Base-by-base conservation (phyloP, 2,329 filamentous ascomycete genomes). In the Parafenestella ontariensis region DNA sequence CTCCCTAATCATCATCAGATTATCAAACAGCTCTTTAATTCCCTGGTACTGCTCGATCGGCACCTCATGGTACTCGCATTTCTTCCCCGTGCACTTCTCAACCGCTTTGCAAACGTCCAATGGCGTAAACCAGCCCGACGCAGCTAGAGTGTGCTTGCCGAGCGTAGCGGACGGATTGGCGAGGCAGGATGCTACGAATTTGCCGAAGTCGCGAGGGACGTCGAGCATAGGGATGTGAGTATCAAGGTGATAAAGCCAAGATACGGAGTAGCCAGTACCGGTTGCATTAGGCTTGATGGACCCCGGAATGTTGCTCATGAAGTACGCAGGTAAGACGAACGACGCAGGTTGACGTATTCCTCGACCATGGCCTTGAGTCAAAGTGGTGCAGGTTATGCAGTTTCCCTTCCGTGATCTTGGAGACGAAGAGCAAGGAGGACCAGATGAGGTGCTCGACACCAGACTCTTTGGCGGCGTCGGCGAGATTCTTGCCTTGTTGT, bases 331-430 rank as follows among this genome's bases (percentile, higher is more conserved):
- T 20, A 68, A 34, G 10, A 62, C 54, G 46, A 66, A 69, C 1
- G 61, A 57, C 13, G 54, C 57, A 0, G 59, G 56, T 42, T 42
- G 40, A 70, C 64, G 47, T 74, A 75, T 41, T 73, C 61, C 24
- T 73, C 71, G 0, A 78, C 65, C 11, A 64, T 58, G 1, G 72
- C 73, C 54, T 78, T 78, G 26, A 56, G 42, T 78, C 76, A 46
- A 77, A 78, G 58, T 77, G 76, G 33, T 71, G 62, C 4, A 77
- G 65, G 13, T 68, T 64, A 37, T 53, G 61, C 21, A 71, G 57
- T 40, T 62, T 61, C 11, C 75, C 75, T 1, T 66, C 52, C 15
- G 65, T 73, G 43, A 62, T 44, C 37, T 62, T 57, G n/a, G 49
- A 48, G 2, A 55, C 57, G 44, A 52, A 49, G 11, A 55, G 59